A percentile compares a stretch with the other conserved stretches of the same genome.
Evolutionary conservation across 2,329 filamentous ascomycete species (phyloP).

Genomic region (Berkeleyomyces basicola): DNA sequence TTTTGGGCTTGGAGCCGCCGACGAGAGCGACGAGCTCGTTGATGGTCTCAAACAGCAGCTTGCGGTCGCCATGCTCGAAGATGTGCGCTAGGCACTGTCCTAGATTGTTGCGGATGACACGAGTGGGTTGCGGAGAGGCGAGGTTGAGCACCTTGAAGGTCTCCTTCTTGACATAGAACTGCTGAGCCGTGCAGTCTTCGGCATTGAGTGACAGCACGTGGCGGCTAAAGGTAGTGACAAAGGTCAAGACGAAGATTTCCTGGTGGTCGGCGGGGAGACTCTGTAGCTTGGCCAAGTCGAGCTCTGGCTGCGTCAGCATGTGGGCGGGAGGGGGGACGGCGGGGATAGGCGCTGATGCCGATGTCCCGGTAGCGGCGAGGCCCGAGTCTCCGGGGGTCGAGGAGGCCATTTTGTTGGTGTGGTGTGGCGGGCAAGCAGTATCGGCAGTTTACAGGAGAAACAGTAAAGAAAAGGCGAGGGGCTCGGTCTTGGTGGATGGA

Average conservation of each 20-base stretch:
- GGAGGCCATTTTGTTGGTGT: conserved; percentile 1
- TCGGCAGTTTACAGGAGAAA: neutral
- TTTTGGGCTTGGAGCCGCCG: conserved; percentile 53
- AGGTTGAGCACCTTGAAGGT: conserved; percentile 85
- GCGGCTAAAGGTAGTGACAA: conserved; percentile 64
- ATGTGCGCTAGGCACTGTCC: conserved; percentile 72
- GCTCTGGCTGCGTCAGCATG: conserved; percentile 48
- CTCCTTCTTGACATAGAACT: conserved; percentile 85
- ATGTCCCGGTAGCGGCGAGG: neutral
- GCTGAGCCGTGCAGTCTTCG: conserved; percentile 73
- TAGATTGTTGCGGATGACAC: conserved; percentile 79
- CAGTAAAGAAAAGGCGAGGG: too few species aligned
- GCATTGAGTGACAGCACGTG: conserved; percentile 59
- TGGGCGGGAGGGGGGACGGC: conserved; percentile 18
- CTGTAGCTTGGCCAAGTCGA: conserved; percentile 81
- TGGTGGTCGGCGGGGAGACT: conserved; percentile 85
- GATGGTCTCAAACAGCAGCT: conserved; percentile 84
- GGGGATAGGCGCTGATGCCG: conserved; percentile 1
- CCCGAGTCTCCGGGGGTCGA: conserved; percentile 2
- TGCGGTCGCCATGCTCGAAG: conserved; percentile 72
- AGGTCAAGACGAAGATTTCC: conserved; percentile 82
- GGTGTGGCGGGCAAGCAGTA: neutral
- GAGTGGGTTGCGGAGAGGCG: conserved; percentile 61
- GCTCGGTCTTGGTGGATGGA: neutral
- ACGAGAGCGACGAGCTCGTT: conserved; percentile 68